These are phyloP conservation scores for Xanthoceras sorbifolium DNA, from an alignment of 345 rosid genomes.

Conservation along the genomic window DNA sequence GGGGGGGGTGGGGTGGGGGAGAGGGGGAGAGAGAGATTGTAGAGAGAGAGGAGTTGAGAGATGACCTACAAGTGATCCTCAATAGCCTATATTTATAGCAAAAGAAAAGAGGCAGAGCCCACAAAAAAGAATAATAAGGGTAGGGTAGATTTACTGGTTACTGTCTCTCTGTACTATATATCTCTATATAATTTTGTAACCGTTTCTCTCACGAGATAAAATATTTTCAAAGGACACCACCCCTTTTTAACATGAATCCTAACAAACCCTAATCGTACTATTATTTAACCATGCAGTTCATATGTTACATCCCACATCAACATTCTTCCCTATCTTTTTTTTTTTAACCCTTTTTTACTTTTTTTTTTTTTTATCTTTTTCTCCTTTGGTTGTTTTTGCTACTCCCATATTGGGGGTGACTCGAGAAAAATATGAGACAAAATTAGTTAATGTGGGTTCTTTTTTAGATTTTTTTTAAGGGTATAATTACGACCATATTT, in stretches of 20 bases:
- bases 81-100: conserved; percentile 40
- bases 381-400: background rate
- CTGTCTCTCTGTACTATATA: conserved; percentile 19
- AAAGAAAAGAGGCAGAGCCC: background rate
- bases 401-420: too few species aligned
- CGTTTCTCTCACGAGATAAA: conserved; percentile 18
- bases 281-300: conserved; percentile 6
- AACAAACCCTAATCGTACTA: conserved; percentile 32
- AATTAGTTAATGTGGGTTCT: too few species aligned
- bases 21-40: background rate
- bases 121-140: background rate
- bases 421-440: too few species aligned
- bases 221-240: background rate
- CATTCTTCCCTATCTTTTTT: background rate
- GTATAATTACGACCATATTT: too few species aligned
- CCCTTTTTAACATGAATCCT: conserved; percentile 15
- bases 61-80: conserved; percentile 28
- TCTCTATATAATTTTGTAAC: conserved; percentile 18
- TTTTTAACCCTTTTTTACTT: background rate
- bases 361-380: background rate
- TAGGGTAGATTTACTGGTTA: background rate
- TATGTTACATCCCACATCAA: background rate
- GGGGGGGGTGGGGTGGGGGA: too few species aligned
- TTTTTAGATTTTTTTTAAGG: too few species aligned
- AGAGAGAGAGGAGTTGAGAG: background rate